These are phyloP conservation scores for Catharanthus roseus DNA, from an alignment of 257 asterid species.

Conservation along the genomic window DNA sequence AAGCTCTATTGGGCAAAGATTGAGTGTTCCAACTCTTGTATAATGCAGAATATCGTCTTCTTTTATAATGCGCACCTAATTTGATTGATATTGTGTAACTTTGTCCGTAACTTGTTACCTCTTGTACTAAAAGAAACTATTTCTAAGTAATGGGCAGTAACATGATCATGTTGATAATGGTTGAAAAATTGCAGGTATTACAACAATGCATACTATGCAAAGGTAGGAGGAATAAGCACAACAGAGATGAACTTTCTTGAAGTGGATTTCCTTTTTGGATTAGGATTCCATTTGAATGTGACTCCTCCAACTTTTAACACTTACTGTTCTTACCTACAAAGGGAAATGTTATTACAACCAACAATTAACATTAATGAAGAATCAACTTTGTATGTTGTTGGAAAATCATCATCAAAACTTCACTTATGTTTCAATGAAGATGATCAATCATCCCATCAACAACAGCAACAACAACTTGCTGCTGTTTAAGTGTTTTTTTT, in stretches of 20 bases:
- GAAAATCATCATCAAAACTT: constrained; percentile 41
- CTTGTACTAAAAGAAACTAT: too few relatives aligned
- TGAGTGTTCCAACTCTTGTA: too few relatives aligned
- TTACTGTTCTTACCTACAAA: constrained; percentile 61
- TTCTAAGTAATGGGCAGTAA: too few relatives aligned
- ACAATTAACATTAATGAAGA: constrained; percentile 35
- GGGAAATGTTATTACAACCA: constrained; percentile 64
- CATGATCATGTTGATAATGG: too few relatives aligned
- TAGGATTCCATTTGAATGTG: constrained; percentile 83
- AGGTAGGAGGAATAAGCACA: constrained; percentile 95
- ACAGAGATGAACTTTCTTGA: constrained; percentile 91
- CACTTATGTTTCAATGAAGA: constrained; percentile 64
- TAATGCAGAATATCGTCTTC: too few relatives aligned
- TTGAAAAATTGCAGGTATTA: constrained; percentile 57
- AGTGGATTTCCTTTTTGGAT: constrained; percentile 85
- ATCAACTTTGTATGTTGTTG: constrained; percentile 27
- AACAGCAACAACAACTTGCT: constrained; percentile 66
- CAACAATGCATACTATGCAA: constrained; percentile 93
- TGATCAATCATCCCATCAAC: constrained; percentile 66
- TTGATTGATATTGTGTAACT: too few relatives aligned
- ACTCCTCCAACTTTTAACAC: constrained; percentile 72
- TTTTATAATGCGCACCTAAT: too few relatives aligned
- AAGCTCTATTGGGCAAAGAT: too few relatives aligned
- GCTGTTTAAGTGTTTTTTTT: constrained; percentile 31
- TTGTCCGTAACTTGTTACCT: too few relatives aligned